Percentiles rank a stretch among this genome's conserved stretches.
Conservation (phyloP, 257 asterid species). For the Buddleja alternifolia region DNA sequence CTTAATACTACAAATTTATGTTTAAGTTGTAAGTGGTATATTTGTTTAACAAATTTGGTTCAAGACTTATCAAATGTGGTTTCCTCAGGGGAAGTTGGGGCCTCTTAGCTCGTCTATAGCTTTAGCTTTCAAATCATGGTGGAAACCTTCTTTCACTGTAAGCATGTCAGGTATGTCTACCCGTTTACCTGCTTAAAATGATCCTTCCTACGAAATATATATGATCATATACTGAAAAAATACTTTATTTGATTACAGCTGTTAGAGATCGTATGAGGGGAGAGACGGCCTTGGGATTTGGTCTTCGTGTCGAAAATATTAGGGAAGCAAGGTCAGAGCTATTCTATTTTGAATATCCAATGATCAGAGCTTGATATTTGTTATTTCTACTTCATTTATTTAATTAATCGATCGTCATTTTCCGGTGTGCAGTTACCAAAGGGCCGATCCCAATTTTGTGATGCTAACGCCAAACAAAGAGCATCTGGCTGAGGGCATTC, state of each 20-base stretch:
- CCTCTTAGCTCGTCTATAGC: slow-evolving; percentile 85
- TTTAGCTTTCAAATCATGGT: slow-evolving; percentile 94
- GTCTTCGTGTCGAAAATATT: slow-evolving; percentile 72
- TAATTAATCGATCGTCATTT: background rate
- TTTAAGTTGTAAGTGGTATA: background rate
- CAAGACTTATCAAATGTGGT: background rate
- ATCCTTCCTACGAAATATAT: too few relatives aligned
- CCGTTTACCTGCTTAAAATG: too few relatives aligned
- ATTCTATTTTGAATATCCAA: slow-evolving; percentile 13
- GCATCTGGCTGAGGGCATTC: slow-evolving; percentile 92
- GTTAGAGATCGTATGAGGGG: slow-evolving; percentile 70
- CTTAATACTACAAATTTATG: background rate
- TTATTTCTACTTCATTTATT: background rate
- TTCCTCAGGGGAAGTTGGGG: slow-evolving; percentile 80
- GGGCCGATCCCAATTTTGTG: slow-evolving; percentile 92
- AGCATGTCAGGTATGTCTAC: slow-evolving; percentile 71
- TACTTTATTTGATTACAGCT: slow-evolving; percentile 50
- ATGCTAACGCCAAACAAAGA: slow-evolving; percentile 94
- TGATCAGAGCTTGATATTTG: slow-evolving; percentile 1
- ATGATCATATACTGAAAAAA: background rate
- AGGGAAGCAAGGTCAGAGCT: slow-evolving; percentile 81
- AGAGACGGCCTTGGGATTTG: slow-evolving; percentile 72
- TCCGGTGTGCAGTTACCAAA: slow-evolving; percentile 61
- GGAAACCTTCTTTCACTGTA: slow-evolving; percentile 93
- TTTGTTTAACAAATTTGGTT: slow-evolving; percentile 2